phyloP scores from a whole-genome alignment of 2,329 filamentous ascomycete genomes.

The Fusarium incarnatum region DNA sequence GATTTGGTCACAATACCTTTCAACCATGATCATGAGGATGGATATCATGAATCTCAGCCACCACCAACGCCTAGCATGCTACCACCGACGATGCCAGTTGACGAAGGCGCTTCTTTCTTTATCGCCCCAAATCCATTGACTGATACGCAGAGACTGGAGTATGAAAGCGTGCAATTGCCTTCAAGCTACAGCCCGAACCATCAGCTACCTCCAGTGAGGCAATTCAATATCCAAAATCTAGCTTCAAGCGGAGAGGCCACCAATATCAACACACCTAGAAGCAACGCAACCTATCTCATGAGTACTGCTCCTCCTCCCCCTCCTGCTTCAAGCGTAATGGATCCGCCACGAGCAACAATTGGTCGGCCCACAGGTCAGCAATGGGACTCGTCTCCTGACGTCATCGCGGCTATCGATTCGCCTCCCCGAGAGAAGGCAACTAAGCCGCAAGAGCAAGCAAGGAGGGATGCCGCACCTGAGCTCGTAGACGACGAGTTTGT shows the following conservation, averaged over 20 bases:
- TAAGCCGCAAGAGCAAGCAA: constrained; percentile 16
- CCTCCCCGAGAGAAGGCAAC: constrained; percentile 17
- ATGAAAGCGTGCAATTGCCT: constrained; percentile 44
- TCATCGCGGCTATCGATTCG: constrained; percentile 35
- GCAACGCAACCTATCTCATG: constrained; percentile 34
- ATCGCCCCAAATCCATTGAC: constrained; percentile 52
- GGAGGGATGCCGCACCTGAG: background rate
- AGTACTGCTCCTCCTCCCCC: constrained; percentile 38
- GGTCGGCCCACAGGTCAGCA: constrained; percentile 3
- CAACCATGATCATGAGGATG: constrained; percentile 32
- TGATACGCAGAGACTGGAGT: constrained; percentile 54
- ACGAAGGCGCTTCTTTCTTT: constrained; percentile 48
- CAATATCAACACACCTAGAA: constrained; percentile 53
- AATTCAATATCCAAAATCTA: constrained; percentile 35
- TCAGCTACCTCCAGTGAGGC: constrained; percentile 32
- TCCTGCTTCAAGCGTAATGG: constrained; percentile 26
- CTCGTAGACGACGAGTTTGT: constrained; percentile 6
- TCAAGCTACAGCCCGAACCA: constrained; percentile 34
- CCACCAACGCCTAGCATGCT: constrained; percentile 43
- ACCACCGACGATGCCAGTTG: constrained; percentile 45
- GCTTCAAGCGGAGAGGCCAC: constrained; percentile 51
- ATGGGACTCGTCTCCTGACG: constrained; percentile 44
- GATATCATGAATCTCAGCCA: constrained; percentile 7
- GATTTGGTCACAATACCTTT: constrained; percentile 44
- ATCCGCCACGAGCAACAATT: background rate